Base-by-base conservation (phyloP, 2,329 filamentous ascomycete species). In the Xylaria sp. region DNA sequence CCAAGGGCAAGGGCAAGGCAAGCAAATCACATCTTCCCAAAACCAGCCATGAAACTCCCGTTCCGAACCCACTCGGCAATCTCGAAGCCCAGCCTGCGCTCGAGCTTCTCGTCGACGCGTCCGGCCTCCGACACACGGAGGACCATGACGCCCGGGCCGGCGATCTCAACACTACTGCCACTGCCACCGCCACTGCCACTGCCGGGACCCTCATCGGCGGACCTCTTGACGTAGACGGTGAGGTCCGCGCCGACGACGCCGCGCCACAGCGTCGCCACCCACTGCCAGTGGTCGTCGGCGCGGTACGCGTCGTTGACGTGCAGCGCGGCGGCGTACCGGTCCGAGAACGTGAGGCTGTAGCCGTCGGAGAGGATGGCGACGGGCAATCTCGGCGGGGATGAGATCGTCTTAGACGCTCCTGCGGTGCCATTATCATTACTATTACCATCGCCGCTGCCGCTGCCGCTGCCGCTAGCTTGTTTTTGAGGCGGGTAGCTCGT, bases 201-300 rank as follows among this genome's bases (percentile, higher is more conserved):
- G 27, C 68, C 69, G 5, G 51, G 47, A n/a, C 68, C 64, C 2
- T 51, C 55, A 20, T 68, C 42, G 31, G 63, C 25, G 72, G 76
- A 39, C 42, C 77, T 72, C 73, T 83, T 84, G 20, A 92, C 85
- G 74, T 91, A 93, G 31, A 96, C 83, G 0, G 91, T 91, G 51
- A 95, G 81, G 78, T 98, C 95, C 0, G 95, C 89, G 0, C 92
- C 93, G 0, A 94, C 85, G 61, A 92, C 91, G 10, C 93, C 93
- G 10, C 94, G 89, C 95, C 95, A 98, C 25, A 97, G 86, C 49
- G 92, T 95, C 39, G 95, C 95, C 84, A 96, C 93, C 95, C 95
- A 98, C 78, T 96, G 92, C 94, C 95, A 98, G 80, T 98, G 95
- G 74, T 97, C 94, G n/a, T 92, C 86, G 0, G 92, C 89, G 17